Conservation (phyloP, 768 basidiomycete genomes). For the Mycena floridula region DNA sequence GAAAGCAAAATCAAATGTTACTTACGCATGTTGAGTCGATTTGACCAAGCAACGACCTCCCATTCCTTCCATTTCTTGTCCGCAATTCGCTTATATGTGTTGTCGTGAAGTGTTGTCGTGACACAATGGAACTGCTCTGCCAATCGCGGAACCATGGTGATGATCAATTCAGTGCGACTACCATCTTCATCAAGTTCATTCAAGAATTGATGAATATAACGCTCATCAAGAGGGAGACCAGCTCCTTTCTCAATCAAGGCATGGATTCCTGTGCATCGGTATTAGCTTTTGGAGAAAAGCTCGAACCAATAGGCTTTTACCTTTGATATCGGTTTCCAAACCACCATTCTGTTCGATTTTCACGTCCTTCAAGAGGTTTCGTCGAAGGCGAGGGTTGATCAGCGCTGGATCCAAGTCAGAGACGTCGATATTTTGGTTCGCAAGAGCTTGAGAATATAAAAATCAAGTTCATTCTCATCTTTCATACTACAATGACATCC, state of each 20-base stretch:
- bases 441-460: not conserved
- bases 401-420: not conserved
- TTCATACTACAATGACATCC: not conserved
- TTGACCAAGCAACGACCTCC: constrained; percentile 4
- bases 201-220: not conserved
- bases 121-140: not conserved
- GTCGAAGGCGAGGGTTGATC: not conserved
- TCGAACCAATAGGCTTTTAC: not conserved
- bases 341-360: not conserved
- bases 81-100: constrained; percentile 3
- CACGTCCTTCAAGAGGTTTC: not conserved
- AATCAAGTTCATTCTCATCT: not conserved
- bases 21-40: constrained; percentile 4
- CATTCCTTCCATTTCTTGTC: constrained; percentile 1
- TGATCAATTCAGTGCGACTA: not conserved
- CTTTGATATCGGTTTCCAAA: not conserved
- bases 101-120: constrained; percentile 1
- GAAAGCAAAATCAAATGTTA: not conserved
- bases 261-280: not conserved
- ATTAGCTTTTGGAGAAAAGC: not conserved
- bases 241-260: not conserved
- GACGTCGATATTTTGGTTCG: not conserved
- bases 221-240: not conserved
- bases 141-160: not conserved
- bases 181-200: not conserved